Conservation (phyloP, 2,329 filamentous ascomycete genomes). For the Diaporthe helianthi region DNA sequence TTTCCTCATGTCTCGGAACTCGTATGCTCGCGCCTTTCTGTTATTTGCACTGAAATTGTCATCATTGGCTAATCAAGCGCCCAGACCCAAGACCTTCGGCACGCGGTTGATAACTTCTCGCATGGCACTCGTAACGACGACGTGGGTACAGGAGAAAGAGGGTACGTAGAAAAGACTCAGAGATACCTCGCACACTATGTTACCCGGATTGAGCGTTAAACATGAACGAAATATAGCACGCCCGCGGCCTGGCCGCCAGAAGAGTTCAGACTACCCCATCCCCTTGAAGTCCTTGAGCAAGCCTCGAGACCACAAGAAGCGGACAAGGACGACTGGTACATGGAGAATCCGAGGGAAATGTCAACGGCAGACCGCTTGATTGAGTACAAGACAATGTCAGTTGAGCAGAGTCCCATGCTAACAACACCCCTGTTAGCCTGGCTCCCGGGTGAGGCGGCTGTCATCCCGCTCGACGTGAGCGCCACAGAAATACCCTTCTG, state of each 20-base stretch:
- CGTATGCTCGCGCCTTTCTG: slow-evolving; percentile 24
- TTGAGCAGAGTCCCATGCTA: not conserved
- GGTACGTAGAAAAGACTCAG: slow-evolving; percentile 17
- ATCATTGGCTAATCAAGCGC: not conserved
- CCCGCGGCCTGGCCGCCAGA: slow-evolving; percentile 23
- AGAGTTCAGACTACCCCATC: slow-evolving; percentile 29
- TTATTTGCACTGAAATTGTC: not conserved
- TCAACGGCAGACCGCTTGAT: slow-evolving; percentile 27
- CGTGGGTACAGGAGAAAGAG: slow-evolving; percentile 26
- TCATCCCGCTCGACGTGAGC: not conserved
- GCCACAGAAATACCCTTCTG: slow-evolving; percentile 31
- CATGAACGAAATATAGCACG: slow-evolving; percentile 1
- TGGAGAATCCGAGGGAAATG: slow-evolving; percentile 7
- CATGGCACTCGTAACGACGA: slow-evolving; percentile 28
- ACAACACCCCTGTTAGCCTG: not conserved
- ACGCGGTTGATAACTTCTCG: slow-evolving; percentile 34
- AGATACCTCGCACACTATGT: no score
- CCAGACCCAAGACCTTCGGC: slow-evolving; percentile 33
- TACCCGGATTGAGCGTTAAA: not conserved
- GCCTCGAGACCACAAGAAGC: not conserved
- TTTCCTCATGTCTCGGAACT: slow-evolving; percentile 36
- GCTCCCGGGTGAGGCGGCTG: not conserved
- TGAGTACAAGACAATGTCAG: slow-evolving; percentile 1
- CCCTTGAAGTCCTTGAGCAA: slow-evolving; percentile 32
- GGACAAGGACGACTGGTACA: slow-evolving; percentile 10